Evolutionary conservation across 1,139 yeast species (phyloP).

Genomic region (Yamadazyma membranifaciens): DNA sequence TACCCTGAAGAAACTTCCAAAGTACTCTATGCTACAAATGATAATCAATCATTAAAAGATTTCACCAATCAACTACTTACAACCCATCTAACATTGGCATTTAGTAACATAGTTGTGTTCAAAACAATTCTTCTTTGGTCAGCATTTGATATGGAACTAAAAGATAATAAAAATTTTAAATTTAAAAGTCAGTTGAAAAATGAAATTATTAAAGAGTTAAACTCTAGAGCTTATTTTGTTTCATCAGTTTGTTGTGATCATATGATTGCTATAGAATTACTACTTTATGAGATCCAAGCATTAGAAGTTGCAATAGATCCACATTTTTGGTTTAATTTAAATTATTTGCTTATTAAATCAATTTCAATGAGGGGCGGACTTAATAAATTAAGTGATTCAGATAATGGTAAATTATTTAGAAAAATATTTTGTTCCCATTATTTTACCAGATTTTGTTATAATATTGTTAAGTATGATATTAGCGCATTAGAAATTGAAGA

Average conservation of each 20-base stretch:
- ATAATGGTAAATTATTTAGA: conserved; percentile 1
- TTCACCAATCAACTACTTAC: conserved; percentile 1
- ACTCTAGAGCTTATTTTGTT: background rate
- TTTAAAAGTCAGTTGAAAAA: background rate
- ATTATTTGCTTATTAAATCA: conserved; percentile 1
- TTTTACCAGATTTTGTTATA: conserved; percentile 4
- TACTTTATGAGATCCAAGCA: conserved; percentile 1
- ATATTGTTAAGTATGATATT: conserved; percentile 2
- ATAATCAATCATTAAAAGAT: background rate
- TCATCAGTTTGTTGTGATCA: conserved; percentile 4
- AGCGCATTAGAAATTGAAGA: background rate
- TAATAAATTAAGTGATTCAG: conserved; percentile 1
- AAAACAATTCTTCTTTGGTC: conserved; percentile 6
- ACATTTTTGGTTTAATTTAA: conserved; percentile 4
- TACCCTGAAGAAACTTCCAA: conserved; percentile 5
- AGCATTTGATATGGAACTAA: background rate
- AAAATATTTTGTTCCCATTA: conserved; percentile 3
- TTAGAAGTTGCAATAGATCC: background rate
- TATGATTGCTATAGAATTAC: conserved; percentile 1
- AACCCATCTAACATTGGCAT: conserved; percentile 3
- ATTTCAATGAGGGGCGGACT: conserved; percentile 8
- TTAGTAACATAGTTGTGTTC: conserved; percentile 6
- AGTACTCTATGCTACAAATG: conserved; percentile 1
- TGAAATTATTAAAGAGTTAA: conserved; percentile 1
- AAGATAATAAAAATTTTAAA: background rate